Base-by-base conservation (phyloP, 192 early-diverging fungal genomes). In the Coemansia sp. region DNA sequence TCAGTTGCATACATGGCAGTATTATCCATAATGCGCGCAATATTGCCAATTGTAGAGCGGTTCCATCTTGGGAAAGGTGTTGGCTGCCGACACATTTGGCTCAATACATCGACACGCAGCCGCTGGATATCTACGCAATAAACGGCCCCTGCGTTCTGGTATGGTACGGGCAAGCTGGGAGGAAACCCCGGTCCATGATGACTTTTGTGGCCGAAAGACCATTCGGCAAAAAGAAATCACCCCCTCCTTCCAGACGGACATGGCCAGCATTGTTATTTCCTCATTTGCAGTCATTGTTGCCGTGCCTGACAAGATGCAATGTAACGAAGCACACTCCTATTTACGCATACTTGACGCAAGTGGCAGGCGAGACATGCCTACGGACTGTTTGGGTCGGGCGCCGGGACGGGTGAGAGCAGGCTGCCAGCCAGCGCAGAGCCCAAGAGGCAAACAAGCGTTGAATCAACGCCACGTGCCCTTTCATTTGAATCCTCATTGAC, bases 1-100 rank as follows among this genome's bases (percentile, higher is more conserved):
- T 69, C 72, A 75, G 61, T 62, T 59, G 72, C 72, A 75, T 75
- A 17, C 39, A 40, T 58, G 56, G 8, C 13, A n/a, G 37, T 14
- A 58, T 58, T 58, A 25, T 40, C 39, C 14, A 9, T 14, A 41
- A 41, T 41, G 5, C 14, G 39, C 17, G 0, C 7, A 22, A 40
- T 58, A 40, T 40, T 58, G 22, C 37, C 14, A 16, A 58, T 58
- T 58, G 25, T 40, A 40, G 54, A 14, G 25, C 7, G 32, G 54
- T 12, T 17, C 54, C 54, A 22, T 37, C 20, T 10, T 58, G 39
- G 25, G 54, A 6, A 14, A 14, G 0, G 5, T n/a, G 32, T 58
- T 58, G 32, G 56, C 56, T 13, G 16, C 12, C 20, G 50, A 53
- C 50, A 22, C 20, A 53, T 53, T 53, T 53, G 50, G 50, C 19